phyloP scores from a whole-genome alignment of 495 filamentous ascomycete species.

The Neurospora sp. region DNA sequence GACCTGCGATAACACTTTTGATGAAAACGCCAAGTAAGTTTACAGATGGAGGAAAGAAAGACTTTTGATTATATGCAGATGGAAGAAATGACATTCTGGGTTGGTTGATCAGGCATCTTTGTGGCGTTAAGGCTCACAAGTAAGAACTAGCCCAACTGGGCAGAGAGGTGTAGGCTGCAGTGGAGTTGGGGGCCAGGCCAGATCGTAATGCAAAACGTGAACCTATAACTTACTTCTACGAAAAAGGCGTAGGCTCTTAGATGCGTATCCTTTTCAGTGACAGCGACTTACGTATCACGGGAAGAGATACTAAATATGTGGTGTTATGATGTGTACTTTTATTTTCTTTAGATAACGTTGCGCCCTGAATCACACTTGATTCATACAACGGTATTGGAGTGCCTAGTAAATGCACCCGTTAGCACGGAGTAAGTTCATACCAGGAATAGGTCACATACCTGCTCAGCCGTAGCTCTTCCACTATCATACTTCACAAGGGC shows the following conservation, averaged over 20 bases:
- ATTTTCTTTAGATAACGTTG: not conserved
- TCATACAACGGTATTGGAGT: not conserved
- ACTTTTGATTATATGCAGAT: not conserved
- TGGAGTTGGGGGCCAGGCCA: not conserved
- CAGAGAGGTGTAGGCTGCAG: not conserved
- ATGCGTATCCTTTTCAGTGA: not conserved
- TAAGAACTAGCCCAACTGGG: not conserved
- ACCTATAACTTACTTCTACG: not conserved
- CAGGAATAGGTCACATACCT: conserved; percentile 3
- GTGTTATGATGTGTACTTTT: not conserved
- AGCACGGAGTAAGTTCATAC: not conserved
- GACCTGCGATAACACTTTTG: not conserved
- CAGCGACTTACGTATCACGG: not conserved
- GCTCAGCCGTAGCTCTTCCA: conserved; percentile 8
- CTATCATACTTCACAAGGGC: conserved; percentile 10
- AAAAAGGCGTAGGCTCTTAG: not conserved
- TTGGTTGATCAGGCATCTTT: not conserved
- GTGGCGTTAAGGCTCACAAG: not conserved
- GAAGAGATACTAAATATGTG: not conserved
- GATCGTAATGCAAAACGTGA: not conserved
- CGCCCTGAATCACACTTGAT: not conserved
- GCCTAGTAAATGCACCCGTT: not conserved
- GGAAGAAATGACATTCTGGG: not conserved
- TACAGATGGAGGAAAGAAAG: not conserved
- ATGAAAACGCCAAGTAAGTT: not conserved